phyloP scores from a whole-genome alignment of 306 rosid genomes.

The Mucuna pruriens region DNA sequence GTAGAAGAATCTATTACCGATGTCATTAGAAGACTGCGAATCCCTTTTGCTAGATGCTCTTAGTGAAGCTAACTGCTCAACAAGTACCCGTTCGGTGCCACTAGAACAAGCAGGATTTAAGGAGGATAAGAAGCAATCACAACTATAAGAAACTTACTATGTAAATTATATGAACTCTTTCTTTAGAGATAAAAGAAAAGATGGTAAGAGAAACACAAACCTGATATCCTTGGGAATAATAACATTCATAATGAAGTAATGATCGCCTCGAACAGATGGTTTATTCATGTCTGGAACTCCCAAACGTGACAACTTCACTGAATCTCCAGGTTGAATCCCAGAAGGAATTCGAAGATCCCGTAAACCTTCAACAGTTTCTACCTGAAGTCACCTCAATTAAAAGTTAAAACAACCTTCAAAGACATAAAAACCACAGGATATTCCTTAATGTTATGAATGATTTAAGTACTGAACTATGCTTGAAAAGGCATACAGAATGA shows the following conservation, averaged over 20 bases:
- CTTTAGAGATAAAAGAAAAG: background rate
- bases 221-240: conserved; percentile 82
- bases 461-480: conserved; percentile 21
- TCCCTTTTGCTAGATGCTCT: conserved; percentile 53
- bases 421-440: background rate
- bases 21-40: conserved; percentile 42
- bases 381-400: conserved; percentile 54
- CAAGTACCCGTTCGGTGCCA: conserved; percentile 61
- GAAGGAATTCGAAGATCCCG: conserved; percentile 78
- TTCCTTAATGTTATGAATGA: conserved; percentile 22
- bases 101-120: conserved; percentile 49
- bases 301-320: conserved; percentile 64
- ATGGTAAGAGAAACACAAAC: conserved; percentile 45
- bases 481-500: background rate
- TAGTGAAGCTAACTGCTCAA: conserved; percentile 70
- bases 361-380: conserved; percentile 88
- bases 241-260: conserved; percentile 79
- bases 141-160: conserved; percentile 20
- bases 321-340: conserved; percentile 90
- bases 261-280: conserved; percentile 87
- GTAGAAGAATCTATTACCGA: conserved; percentile 47
- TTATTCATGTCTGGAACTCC: conserved; percentile 85
- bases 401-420: conserved; percentile 32
- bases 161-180: background rate
- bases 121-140: conserved; percentile 24